These are phyloP conservation scores for Acacia melanoxylon DNA, from an alignment of 306 rosid genomes.

Conservation along the genomic window DNA sequence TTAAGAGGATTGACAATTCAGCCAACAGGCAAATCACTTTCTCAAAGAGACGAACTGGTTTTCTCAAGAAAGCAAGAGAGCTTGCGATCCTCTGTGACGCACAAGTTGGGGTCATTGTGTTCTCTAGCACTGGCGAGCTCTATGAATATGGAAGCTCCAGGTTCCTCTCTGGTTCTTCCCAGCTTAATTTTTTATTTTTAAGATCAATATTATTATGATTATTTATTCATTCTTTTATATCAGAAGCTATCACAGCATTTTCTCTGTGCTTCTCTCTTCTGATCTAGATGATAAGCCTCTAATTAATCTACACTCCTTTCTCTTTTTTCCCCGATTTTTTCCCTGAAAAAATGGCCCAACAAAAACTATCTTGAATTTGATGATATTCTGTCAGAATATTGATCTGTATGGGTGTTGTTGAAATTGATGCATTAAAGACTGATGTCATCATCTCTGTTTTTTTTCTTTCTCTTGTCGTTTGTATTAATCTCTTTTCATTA, in stretches of 20 bases:
- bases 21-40: conserved; percentile 45
- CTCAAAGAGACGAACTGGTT: conserved; percentile 43
- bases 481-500: background rate
- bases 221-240: background rate
- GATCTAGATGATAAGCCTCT: background rate
- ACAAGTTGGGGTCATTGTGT: conserved; percentile 43
- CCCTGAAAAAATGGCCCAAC: too few relatives aligned
- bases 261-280: background rate
- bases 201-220: too few relatives aligned
- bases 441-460: background rate
- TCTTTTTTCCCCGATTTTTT: too few relatives aligned
- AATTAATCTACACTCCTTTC: background rate
- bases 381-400: background rate
- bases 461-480: background rate
- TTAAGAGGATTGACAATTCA: conserved; percentile 36
- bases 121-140: conserved; percentile 41
- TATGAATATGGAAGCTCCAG: conserved; percentile 42
- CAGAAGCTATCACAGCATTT: background rate
- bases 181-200: too few relatives aligned
- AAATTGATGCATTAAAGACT: background rate
- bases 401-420: background rate
- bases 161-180: background rate
- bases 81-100: conserved; percentile 48
- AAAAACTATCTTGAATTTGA: background rate
- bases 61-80: conserved; percentile 48